Evolutionary conservation across 257 asterid genomes (phyloP), one percentile per base, ranked within the genome.

Genomic region (Paraleonurus japonicus): DNA sequence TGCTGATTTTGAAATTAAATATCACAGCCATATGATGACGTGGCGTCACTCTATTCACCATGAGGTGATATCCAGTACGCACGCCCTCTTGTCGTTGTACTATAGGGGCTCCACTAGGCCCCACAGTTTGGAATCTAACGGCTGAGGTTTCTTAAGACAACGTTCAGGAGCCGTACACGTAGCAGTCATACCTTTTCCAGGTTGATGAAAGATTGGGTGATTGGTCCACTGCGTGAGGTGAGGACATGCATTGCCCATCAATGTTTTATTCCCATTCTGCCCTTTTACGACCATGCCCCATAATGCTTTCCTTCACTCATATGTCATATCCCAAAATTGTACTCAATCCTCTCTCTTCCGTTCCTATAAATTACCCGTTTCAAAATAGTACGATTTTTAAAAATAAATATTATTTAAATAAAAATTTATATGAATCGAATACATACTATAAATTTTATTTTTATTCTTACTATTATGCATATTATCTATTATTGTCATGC

Each of bases 1-100:
- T 64, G 50, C 47, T 73, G 50, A 35, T 62, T 24, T 70, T 66
- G 58, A n/a, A 17, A 26, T 45, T 32, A 13, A 26, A 2, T 7
- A 47, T 24, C n/a, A 27, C 12, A 32, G 47, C 43, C 27, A 24
- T 4, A 3, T 1, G 30, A 55, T 76, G 80, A 70, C 80, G 72
- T 76, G 80, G 71, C 69, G 68, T 50, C 35, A 15, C 47, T 19
- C 60, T 12, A 15, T 60, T 16, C 50, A 7, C 53, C 69, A 0
- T 11, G 0, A 4, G 17, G 51, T 16, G 70, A 65, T n/a, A n/a
- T 65, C 68, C 20, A 55, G 47, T 57, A 45, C 72, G 68, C 72
- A 76, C 76, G 61, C 67, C 15, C 75, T 39, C 76, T 4, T 69
- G 80, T 61, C 39, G 30, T 50, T 48, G 74, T 23, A 13, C 5